Conservation (phyloP, 164 flowering plant species). For the Stephania japonica region DNA sequence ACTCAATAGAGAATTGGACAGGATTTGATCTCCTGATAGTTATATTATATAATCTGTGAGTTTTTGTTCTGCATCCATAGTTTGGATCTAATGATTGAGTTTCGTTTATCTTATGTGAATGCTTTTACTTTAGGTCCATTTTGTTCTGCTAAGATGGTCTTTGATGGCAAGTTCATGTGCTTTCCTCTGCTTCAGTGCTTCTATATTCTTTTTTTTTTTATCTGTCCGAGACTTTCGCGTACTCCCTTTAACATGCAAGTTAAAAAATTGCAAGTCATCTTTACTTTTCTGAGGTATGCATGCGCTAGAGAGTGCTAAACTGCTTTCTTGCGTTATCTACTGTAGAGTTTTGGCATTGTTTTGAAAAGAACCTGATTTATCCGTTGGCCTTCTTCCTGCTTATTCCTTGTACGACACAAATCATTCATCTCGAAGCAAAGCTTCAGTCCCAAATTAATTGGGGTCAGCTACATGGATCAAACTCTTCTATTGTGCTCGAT, state of each 20-base stretch:
- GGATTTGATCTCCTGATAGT: not conserved
- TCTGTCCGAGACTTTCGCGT: not conserved
- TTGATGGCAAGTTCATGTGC: not conserved
- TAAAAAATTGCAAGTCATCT: not conserved
- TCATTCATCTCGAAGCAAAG: not conserved
- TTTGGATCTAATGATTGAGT: not conserved
- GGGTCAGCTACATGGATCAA: too few species aligned
- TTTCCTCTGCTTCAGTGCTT: not conserved
- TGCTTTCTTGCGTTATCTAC: not conserved
- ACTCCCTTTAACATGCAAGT: not conserved
- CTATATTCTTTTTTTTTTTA: not conserved
- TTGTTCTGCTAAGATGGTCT: not conserved
- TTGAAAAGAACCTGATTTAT: not conserved
- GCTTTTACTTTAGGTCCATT: not conserved
- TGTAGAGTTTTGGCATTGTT: not conserved
- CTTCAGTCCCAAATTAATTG: too few species aligned
- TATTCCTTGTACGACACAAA: not conserved
- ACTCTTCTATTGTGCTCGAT: too few species aligned
- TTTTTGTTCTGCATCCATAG: not conserved
- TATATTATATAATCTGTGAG: not conserved
- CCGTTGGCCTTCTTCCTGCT: not conserved
- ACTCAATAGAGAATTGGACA: constrained; percentile 4
- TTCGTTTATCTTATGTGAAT: not conserved
- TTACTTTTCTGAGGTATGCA: not conserved
- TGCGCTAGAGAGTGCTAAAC: not conserved